Base-by-base conservation (phyloP, 2,329 filamentous ascomycete genomes). In the Elsinoe necatrix region DNA sequence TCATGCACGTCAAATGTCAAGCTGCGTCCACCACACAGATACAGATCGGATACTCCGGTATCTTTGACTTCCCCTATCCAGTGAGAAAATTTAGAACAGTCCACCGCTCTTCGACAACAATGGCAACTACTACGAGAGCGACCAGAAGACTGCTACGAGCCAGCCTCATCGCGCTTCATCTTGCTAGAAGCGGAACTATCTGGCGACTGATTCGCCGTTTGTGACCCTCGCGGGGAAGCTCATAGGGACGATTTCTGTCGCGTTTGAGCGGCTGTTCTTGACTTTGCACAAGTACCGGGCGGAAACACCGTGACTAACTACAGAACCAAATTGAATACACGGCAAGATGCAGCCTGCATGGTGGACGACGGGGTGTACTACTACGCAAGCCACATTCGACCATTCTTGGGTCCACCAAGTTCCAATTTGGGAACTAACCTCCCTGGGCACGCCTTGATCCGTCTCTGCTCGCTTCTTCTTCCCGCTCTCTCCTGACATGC, bases 1-100 rank as follows among this genome's bases (percentile, higher is more conserved):
- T 52, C 48, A 52, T 52, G 48, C 48, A 52, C 48, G 48, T 52
- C 48, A 52, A 39, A 52, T 18, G 48, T 52, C 48, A 52, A 52
- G 48, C 48, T 52, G n/a, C 20, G 48, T 52, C 48, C 48, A 52
- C 3, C 11, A 16, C 23, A 25, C 21, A 48, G 43, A 48, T 16
- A 43, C 11, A 43, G 18, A 43, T 43, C 41, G 18, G 41, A 43
- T 43, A 23, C 2, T 48, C 23, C 43, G 43, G 27, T 48, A 48
- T 48, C 43, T 48, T 29, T 31, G 16, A 8, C 9, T 43, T 23
- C 18, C 18, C 41, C 41, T 23, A 21, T 43, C 20, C 41, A 43
- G 23, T 21, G 41, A 25, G 41, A 45, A 45, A 4, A 23, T 25
- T 20, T 25, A n/a, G 41, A n/a, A 4, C 23, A 14, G 12, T 25